Evolutionary conservation across 2,329 filamentous ascomycete genomes (phyloP).

Genomic region (Arthrobotrys musiformis): DNA sequence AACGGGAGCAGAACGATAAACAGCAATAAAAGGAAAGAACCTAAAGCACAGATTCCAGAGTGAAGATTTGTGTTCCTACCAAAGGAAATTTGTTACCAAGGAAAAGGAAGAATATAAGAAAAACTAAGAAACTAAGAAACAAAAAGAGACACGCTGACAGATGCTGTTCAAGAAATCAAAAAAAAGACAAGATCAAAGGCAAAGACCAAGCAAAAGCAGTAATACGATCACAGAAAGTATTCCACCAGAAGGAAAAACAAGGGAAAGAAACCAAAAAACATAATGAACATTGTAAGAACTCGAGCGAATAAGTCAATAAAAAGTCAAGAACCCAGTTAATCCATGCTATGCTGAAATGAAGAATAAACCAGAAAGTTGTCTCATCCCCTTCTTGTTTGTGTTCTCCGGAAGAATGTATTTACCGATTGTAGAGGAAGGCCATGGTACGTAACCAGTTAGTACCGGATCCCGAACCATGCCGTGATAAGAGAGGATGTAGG

Average conservation of each 20-base stretch:
- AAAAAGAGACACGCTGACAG: slow-evolving; percentile 40
- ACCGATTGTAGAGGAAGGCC: slow-evolving; percentile 16
- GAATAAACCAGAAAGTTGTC: slow-evolving; percentile 22
- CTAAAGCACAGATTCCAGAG: slow-evolving; percentile 26
- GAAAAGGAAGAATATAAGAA: slow-evolving; percentile 37
- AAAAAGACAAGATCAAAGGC: slow-evolving; percentile 6
- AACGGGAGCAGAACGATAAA: slow-evolving; percentile 10
- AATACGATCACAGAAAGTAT: slow-evolving; percentile 55
- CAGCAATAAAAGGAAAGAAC: slow-evolving; percentile 20
- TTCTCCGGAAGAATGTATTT: slow-evolving; percentile 34
- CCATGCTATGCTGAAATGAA: slow-evolving; percentile 55
- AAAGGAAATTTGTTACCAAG: slow-evolving; percentile 30
- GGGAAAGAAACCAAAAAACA: slow-evolving; percentile 8
- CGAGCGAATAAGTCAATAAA: slow-evolving; percentile 27
- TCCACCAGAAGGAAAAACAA: slow-evolving; percentile 23
- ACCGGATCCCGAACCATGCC: neutral
- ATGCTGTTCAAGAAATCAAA: slow-evolving; percentile 37
- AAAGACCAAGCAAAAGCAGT: slow-evolving; percentile 32
- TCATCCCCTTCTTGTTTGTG: slow-evolving; percentile 32
- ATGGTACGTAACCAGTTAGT: neutral
- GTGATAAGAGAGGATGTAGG: neutral
- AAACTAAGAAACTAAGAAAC: neutral
- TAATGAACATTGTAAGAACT: slow-evolving; percentile 23
- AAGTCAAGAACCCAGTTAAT: slow-evolving; percentile 40
- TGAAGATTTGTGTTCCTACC: slow-evolving; percentile 53